Conservation (phyloP, 768 basidiomycete species). For the Lactarius psammicola region DNA sequence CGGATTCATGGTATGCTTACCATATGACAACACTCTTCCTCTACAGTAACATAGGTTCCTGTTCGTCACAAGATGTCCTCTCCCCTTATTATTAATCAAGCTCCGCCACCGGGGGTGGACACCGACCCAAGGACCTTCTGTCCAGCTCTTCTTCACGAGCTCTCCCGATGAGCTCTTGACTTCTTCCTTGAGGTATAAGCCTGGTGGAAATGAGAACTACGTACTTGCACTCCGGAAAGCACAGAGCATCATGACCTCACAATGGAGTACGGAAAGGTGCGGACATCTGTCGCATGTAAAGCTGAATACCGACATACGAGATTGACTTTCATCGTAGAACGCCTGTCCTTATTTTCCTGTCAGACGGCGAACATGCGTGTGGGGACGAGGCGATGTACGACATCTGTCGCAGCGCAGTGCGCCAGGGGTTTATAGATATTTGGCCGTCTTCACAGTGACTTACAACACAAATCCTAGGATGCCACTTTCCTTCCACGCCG, state of each 20-base stretch:
- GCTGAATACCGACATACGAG: background rate
- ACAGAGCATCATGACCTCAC: constrained; percentile 40
- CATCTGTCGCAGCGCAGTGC: constrained; percentile 43
- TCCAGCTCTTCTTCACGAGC: constrained; percentile 42
- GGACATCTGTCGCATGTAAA: background rate
- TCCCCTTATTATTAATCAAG: too few species aligned
- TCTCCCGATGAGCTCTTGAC: constrained; percentile 45
- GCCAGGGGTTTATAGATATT: constrained; percentile 41
- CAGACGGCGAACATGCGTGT: constrained; percentile 51
- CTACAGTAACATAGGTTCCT: background rate
- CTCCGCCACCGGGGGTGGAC: too few species aligned
- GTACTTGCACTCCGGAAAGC: constrained; percentile 40
- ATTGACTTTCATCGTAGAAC: background rate
- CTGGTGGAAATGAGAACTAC: constrained; percentile 45
- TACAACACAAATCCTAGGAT: constrained; percentile 38
- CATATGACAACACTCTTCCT: too few species aligned
- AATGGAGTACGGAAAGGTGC: constrained; percentile 55
- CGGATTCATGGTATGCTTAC: constrained; percentile 3
- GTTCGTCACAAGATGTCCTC: too few species aligned
- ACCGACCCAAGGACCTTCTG: too few species aligned
- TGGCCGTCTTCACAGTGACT: background rate
- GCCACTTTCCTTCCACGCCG: constrained; percentile 54
- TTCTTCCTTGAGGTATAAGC: constrained; percentile 36
- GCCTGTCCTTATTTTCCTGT: constrained; percentile 33
- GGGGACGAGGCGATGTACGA: constrained; percentile 40